Percentiles rank a stretch among this genome's conserved stretches.
Conservation (phyloP, 2,329 filamentous ascomycete species). For the Mariannaea elegans region DNA sequence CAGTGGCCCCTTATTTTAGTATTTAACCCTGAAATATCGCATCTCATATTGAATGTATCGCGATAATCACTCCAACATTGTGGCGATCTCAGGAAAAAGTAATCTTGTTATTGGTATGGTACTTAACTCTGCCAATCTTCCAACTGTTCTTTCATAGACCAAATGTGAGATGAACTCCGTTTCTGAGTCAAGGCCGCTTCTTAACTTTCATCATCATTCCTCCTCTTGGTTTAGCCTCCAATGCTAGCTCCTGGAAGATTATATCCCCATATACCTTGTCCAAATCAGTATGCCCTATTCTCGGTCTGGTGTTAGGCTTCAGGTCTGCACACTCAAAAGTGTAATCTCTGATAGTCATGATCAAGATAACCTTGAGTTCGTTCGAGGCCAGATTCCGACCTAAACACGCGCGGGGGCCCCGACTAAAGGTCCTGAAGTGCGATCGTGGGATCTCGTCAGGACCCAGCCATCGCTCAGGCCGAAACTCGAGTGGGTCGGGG, state of each 20-base stretch:
- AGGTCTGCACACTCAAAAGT: constrained; percentile 36
- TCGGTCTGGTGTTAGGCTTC: constrained; percentile 20
- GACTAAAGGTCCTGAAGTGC: constrained; percentile 46
- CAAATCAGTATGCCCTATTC: constrained; percentile 32
- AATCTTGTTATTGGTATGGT: too few species aligned
- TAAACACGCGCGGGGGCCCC: constrained; percentile 48
- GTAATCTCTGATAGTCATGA: constrained; percentile 35
- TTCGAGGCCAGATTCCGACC: constrained; percentile 48
- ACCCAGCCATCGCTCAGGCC: constrained; percentile 21
- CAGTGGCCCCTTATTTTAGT: too few species aligned
- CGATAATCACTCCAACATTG: too few species aligned
- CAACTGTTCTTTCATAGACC: too few species aligned
- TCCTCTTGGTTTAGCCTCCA: constrained; percentile 32
- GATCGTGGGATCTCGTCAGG: constrained; percentile 4
- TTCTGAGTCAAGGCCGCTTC: constrained; percentile 1
- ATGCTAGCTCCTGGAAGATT: constrained; percentile 31
- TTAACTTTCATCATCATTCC: constrained; percentile 37
- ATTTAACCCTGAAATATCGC: too few species aligned
- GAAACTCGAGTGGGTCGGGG: background rate
- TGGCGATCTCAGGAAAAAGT: too few species aligned
- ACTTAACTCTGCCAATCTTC: too few species aligned
- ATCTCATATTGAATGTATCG: too few species aligned
- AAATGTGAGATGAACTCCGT: too few species aligned
- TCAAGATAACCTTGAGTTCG: constrained; percentile 44
- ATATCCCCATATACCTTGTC: constrained; percentile 37